Percentiles rank a stretch among this genome's conserved stretches.
Evolutionary conservation across 177 flowering plant genomes (phyloP).

Genomic region (Vitis hybrid): DNA sequence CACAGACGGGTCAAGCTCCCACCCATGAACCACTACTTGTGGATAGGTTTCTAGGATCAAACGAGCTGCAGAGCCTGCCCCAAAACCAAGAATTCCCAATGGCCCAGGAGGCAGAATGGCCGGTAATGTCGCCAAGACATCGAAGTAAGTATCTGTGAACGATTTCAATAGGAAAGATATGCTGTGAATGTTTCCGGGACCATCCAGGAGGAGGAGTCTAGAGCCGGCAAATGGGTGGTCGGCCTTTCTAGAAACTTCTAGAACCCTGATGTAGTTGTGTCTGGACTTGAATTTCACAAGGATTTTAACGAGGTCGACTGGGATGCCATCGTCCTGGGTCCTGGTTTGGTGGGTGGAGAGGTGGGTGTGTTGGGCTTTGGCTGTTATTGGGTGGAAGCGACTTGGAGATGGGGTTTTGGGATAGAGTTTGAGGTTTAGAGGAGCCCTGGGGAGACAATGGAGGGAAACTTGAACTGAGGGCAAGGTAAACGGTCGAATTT

Average conservation of each 20-base stretch:
- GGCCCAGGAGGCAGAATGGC: constrained; percentile 80
- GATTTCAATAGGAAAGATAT: constrained; percentile 52
- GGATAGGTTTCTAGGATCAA: constrained; percentile 63
- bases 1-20: constrained; percentile 90
- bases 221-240: constrained; percentile 91
- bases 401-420: not conserved
- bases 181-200: constrained; percentile 94
- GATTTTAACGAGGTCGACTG: constrained; percentile 51
- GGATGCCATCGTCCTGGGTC: constrained; percentile 60
- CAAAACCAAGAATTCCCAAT: constrained; percentile 81
- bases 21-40: constrained; percentile 55
- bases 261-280: constrained; percentile 76
- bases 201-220: constrained; percentile 77
- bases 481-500: constrained; percentile 15
- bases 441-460: constrained; percentile 2
- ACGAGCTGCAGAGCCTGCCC: constrained; percentile 84
- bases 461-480: constrained; percentile 16
- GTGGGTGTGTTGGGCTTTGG: constrained; percentile 27
- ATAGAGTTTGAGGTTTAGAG: not conserved
- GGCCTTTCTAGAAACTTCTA: constrained; percentile 70
- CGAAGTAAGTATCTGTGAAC: constrained; percentile 72
- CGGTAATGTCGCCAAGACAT: constrained; percentile 83
- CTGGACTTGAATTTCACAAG: constrained; percentile 75
- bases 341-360: constrained; percentile 12
- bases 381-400: not conserved